These are phyloP conservation scores for Epichloe festucae DNA, from an alignment of 2,329 filamentous ascomycete genomes.

Conservation along the genomic window DNA sequence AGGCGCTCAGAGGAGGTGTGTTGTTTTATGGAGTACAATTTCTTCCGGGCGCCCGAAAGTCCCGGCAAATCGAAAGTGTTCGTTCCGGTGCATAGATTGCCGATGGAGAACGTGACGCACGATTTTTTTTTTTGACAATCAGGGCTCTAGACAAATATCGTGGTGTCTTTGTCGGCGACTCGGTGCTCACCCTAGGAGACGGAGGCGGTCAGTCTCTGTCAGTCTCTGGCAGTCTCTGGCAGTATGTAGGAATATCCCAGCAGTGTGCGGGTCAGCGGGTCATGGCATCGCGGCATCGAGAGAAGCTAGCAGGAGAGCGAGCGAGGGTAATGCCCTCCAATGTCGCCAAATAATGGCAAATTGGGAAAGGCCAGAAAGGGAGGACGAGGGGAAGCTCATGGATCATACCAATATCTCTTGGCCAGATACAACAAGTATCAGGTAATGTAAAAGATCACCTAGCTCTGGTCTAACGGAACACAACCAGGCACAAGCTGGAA, in stretches of 20 bases:
- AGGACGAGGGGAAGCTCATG: background rate
- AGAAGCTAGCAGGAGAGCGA: background rate
- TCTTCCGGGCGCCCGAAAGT: background rate
- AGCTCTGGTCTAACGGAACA: background rate
- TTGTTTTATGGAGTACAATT: background rate
- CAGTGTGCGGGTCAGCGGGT: background rate
- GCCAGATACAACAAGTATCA: background rate
- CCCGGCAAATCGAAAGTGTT: background rate
- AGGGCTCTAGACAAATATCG: background rate
- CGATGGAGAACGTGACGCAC: background rate
- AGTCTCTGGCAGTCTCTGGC: too few relatives aligned
- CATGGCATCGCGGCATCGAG: background rate
- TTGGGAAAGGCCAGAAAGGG: background rate
- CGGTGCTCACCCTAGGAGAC: background rate
- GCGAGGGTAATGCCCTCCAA: background rate
- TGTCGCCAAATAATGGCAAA: background rate
- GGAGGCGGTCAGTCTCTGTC: background rate
- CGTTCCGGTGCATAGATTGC: background rate
- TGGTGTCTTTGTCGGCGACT: background rate
- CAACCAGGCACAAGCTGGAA: background rate
- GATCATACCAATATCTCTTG: background rate
- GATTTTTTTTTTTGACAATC: background rate
- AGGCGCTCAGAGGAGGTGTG: background rate
- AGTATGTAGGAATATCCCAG: background rate
- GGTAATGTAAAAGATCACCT: background rate